Conservation (phyloP, 495 filamentous ascomycete genomes). For the Paragyromitra xinjiangensis region DNA sequence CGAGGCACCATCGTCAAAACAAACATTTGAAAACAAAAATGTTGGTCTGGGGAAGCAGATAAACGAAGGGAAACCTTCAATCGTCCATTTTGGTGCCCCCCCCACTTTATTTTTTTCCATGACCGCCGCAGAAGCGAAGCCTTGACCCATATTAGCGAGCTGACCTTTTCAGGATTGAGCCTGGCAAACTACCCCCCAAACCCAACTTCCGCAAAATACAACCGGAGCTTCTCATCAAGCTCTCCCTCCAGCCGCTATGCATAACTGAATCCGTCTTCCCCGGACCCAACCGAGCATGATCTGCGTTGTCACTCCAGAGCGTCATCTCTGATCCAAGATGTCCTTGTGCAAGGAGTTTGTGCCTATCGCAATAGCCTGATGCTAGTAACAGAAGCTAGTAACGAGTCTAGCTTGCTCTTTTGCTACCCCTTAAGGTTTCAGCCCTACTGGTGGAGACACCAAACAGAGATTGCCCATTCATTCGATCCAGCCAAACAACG, state of each 20-base stretch:
- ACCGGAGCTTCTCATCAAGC: conserved; percentile 11
- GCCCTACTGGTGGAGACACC: neutral
- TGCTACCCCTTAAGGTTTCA: conserved; percentile 2
- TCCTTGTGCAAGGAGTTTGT: neutral
- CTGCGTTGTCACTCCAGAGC: conserved; percentile 24
- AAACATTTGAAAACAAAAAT: conserved; percentile 5
- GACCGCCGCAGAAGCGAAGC: neutral
- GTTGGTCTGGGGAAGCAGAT: conserved; percentile 5
- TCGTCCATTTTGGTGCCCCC: neutral
- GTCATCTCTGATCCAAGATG: conserved; percentile 2
- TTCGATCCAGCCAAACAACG: conserved; percentile 1
- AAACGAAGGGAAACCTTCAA: conserved; percentile 1
- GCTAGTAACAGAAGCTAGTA: neutral
- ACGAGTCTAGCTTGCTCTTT: neutral
- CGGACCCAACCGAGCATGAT: conserved; percentile 23
- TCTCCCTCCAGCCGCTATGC: conserved; percentile 30
- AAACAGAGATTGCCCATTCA: neutral
- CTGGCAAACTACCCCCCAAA: conserved; percentile 18
- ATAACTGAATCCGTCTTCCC: conserved; percentile 32
- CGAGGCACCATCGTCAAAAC: conserved; percentile 19
- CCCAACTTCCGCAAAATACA: conserved; percentile 17
- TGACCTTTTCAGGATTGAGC: neutral
- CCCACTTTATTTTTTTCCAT: too few relatives aligned
- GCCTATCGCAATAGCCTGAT: neutral
- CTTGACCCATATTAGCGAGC: neutral